Evolutionary conservation across 2,329 filamentous ascomycete genomes (phyloP).

Genomic region (Torrubiellomyces zombiae): DNA sequence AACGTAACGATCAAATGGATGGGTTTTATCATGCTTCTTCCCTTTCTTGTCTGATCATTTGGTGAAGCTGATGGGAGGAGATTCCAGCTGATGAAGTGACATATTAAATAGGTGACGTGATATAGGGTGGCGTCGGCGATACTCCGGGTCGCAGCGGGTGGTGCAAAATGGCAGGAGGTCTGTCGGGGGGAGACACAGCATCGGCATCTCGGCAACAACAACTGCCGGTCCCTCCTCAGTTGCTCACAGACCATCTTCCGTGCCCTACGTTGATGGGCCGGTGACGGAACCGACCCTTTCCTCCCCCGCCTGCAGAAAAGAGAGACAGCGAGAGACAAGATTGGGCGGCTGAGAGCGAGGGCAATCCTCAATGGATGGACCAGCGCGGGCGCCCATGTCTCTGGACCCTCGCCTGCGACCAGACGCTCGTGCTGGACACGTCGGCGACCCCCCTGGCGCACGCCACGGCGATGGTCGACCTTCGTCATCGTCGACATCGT

Average conservation of each 20-base stretch:
- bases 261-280: too few species aligned
- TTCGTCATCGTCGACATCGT: constrained; percentile 5
- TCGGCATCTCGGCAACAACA: constrained; percentile 15
- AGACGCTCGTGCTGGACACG: constrained; percentile 9
- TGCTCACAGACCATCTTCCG: constrained; percentile 1
- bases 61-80: too few species aligned
- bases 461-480: not conserved
- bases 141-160: not conserved
- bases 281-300: too few species aligned
- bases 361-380: not conserved
- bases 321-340: too few species aligned
- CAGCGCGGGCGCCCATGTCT: constrained; percentile 12
- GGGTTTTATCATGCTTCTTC: too few species aligned
- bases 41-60: too few species aligned
- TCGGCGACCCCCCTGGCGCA: not conserved
- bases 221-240: constrained; percentile 9
- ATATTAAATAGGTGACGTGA: too few species aligned
- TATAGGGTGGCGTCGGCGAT: not conserved
- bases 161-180: not conserved
- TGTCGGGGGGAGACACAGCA: not conserved
- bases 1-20: too few species aligned
- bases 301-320: too few species aligned
- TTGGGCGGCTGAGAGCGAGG: not conserved
- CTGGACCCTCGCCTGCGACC: constrained; percentile 15
- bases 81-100: too few species aligned